These are phyloP conservation scores for Pestalotiopsis sp. DNA, from an alignment of 2,329 filamentous ascomycete genomes.

Conservation along the genomic window DNA sequence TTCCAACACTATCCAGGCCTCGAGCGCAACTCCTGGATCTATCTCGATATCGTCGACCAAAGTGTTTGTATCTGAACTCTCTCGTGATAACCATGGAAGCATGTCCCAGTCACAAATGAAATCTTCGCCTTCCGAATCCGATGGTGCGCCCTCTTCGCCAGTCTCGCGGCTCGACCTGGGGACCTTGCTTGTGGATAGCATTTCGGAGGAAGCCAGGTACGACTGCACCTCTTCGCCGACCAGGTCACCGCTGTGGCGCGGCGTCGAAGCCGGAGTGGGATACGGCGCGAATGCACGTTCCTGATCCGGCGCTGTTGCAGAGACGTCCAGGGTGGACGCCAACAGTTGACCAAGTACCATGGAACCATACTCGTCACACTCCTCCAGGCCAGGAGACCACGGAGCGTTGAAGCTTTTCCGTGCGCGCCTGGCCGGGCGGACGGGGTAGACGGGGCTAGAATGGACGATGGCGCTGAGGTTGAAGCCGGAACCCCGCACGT, in stretches of 20 bases:
- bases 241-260: slow-evolving; percentile 5
- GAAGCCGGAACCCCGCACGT: slow-evolving; percentile 23
- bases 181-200: too few relatives aligned
- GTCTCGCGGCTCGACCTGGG: not conserved
- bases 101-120: slow-evolving; percentile 6
- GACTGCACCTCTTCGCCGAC: slow-evolving; percentile 2
- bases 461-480: slow-evolving; percentile 26
- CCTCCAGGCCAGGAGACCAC: not conserved
- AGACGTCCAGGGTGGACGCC: not conserved
- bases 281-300: not conserved
- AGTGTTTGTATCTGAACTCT: not conserved
- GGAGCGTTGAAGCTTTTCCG: not conserved
- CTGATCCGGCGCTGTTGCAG: not conserved
- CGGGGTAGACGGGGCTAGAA: slow-evolving; percentile 25
- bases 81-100: slow-evolving; percentile 3
- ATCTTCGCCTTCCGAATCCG: slow-evolving; percentile 10
- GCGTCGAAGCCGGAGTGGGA: slow-evolving; percentile 2
- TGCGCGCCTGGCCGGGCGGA: slow-evolving; percentile 25
- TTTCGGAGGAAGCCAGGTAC: not conserved
- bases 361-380: not conserved
- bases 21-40: not conserved
- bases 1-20: slow-evolving; percentile 13
- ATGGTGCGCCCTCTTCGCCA: not conserved
- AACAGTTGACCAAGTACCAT: slow-evolving; percentile 4
- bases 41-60: not conserved